phyloP scores from a whole-genome alignment of 192 early-diverging fungal genomes.

The Coemansia erecta region DNA sequence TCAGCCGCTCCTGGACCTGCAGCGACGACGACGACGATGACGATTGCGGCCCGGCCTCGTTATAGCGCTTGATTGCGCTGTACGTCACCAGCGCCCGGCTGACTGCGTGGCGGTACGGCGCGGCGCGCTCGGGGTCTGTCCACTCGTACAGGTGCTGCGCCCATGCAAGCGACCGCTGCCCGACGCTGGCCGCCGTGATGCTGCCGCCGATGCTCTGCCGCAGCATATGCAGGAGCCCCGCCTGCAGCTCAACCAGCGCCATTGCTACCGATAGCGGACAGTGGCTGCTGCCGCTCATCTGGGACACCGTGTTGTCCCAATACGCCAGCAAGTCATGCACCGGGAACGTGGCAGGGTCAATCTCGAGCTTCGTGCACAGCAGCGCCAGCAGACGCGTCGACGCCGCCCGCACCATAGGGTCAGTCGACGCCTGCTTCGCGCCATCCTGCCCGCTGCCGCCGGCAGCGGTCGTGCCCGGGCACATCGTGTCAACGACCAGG shows the following conservation, averaged over 20 bases:
- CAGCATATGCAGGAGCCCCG: conserved; percentile 39
- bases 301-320: conserved; percentile 31
- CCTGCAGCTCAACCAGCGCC: conserved; percentile 37
- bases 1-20: not conserved
- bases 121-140: conserved; percentile 43
- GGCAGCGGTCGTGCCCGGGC: not conserved
- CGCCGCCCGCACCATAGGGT: conserved; percentile 35
- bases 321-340: conserved; percentile 23
- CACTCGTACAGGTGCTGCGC: conserved; percentile 46
- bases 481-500: conserved; percentile 15
- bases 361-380: conserved; percentile 36
- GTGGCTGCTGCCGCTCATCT: conserved; percentile 12
- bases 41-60: conserved; percentile 10
- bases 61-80: conserved; percentile 36
- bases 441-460: no score
- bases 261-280: conserved; percentile 39
- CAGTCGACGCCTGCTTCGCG: conserved; percentile 3
- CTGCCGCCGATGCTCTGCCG: conserved; percentile 4
- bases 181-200: conserved; percentile 2
- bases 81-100: conserved; percentile 42
- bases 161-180: conserved; percentile 30
- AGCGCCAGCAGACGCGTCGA: conserved; percentile 31
- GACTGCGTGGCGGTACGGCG: conserved; percentile 40
- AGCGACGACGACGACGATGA: not conserved
- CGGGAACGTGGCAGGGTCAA: conserved; percentile 22